Percentiles rank a stretch among this genome's conserved stretches.
Conservation (phyloP, 768 basidiomycete species). For the Hygrocybe punicea region DNA sequence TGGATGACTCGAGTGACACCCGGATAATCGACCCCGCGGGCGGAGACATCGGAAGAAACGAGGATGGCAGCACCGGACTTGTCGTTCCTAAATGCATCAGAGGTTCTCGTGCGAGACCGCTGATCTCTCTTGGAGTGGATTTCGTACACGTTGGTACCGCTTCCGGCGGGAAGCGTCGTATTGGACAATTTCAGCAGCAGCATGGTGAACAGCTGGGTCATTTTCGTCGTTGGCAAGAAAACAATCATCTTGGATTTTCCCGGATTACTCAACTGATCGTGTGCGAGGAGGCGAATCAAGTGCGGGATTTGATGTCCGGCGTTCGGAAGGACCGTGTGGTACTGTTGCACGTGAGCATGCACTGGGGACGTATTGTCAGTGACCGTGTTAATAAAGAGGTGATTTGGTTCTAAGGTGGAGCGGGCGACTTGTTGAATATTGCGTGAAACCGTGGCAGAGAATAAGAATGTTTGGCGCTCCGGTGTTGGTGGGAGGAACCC, state of each 20-base stretch:
- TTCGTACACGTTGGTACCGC: constrained; percentile 61
- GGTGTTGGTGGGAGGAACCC: constrained; percentile 56
- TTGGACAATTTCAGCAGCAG: constrained; percentile 52
- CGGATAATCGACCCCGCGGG: constrained; percentile 87
- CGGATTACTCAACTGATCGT: constrained; percentile 78
- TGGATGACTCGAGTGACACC: constrained; percentile 88
- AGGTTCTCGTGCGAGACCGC: constrained; percentile 52
- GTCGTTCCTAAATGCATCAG: constrained; percentile 59
- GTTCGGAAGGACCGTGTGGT: constrained; percentile 67
- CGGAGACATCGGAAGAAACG: constrained; percentile 84
- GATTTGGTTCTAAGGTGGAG: constrained; percentile 53
- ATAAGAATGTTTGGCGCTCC: constrained; percentile 84
- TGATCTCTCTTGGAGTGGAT: constrained; percentile 77
- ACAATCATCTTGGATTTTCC: constrained; percentile 71
- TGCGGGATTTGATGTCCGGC: constrained; percentile 74
- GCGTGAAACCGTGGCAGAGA: constrained; percentile 80
- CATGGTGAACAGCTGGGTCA: constrained; percentile 71
- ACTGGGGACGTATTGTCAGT: constrained; percentile 58
- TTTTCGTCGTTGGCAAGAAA: constrained; percentile 82
- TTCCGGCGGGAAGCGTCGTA: constrained; percentile 48
- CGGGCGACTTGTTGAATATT: constrained; percentile 70
- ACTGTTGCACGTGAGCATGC: constrained; percentile 76
- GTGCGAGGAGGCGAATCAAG: constrained; percentile 71
- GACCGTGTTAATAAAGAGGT: constrained; percentile 73
- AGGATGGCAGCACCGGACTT: constrained; percentile 56